Base-by-base conservation (phyloP, 1,284 basidiomycete species). In the Malassezia japonica region DNA sequence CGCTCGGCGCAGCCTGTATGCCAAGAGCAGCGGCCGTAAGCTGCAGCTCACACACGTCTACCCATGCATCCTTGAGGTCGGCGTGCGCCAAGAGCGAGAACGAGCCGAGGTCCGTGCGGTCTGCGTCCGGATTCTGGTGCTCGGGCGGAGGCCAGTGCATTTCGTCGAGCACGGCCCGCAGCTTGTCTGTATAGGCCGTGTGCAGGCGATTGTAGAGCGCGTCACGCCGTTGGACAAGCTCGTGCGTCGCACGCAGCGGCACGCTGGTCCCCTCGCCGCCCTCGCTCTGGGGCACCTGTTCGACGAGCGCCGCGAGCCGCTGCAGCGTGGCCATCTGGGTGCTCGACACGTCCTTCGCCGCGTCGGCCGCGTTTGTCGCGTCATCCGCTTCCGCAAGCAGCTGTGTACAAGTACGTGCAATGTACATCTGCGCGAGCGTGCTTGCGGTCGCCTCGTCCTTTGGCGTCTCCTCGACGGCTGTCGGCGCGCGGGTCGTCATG, bases 41-140 rank as follows among this genome's bases (percentile, higher is more conserved):
- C 38, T 72, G 69, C 3, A 68, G 48, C 15, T 59, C 55, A 32
- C 59, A 60, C 10, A 71, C 38, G 12, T 62, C 59, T 0, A 46
- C 24, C 67, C 68, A 71, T 1, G 58, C 57, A n/a, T 21, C 29
- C n/a, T 33, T 24, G 7, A 56, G 23, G 2, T 2, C 29, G 6
- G 43, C 6, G 6, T 21, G 15, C 2, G 24, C 40, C 4, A 32
- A 5, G 7, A 52, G 28, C 10, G 24, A 27, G 24, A 34, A 40
- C 10, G 28, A 8, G 12, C 6, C 10, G 2, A 13, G 18, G 6
- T 16, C 13, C 1, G 7, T 16, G 9, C 2, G 2, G 9, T 6
- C 16, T 12, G 36, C 2, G 3, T 54, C 42, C 0, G 51, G 51
- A 21, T 46, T 54, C 36, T 54, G 33, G 29, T 20, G 34, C 20